Conservation (phyloP, 1,284 basidiomycete species). For the Leccinum variabile region DNA sequence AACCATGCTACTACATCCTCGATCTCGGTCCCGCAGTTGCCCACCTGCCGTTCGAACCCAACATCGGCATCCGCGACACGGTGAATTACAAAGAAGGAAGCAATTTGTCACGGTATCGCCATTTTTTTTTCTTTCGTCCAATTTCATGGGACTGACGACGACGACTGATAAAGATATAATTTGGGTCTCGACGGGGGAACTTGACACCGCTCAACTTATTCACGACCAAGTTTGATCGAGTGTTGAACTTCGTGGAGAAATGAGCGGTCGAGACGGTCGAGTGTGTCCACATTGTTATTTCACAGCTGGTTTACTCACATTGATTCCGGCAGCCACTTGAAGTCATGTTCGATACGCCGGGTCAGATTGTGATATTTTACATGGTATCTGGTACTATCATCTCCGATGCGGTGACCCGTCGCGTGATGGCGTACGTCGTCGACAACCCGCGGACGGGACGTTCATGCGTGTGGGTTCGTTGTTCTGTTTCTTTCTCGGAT, state of each 20-base stretch:
- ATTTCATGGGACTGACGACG: conserved; percentile 18
- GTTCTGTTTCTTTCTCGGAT: background rate
- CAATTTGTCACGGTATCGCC: conserved; percentile 65
- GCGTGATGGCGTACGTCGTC: conserved; percentile 95
- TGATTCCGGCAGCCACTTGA: conserved; percentile 64
- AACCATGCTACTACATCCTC: conserved; percentile 64
- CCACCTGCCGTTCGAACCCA: conserved; percentile 88
- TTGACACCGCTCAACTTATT: conserved; percentile 96
- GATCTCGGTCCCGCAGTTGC: conserved; percentile 79
- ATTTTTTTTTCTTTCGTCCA: conserved; percentile 15
- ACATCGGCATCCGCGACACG: conserved; percentile 98
- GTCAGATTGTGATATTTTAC: conserved; percentile 92
- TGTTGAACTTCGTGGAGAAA: conserved; percentile 86
- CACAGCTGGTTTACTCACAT: conserved; percentile 2
- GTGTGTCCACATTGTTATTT: conserved; percentile 47
- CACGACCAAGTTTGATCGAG: conserved; percentile 83
- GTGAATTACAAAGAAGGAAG: conserved; percentile 95
- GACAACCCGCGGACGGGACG: conserved; percentile 95
- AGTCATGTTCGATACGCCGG: conserved; percentile 89
- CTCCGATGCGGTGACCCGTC: conserved; percentile 78
- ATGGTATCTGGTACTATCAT: conserved; percentile 99
- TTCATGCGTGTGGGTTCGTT: conserved; percentile 93
- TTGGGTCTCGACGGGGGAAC: conserved; percentile 98
- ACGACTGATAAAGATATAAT: conserved; percentile 77
- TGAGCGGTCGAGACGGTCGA: conserved; percentile 77